A percentile compares a stretch with the other conserved stretches of the same genome.
phyloP scores from a whole-genome alignment of 163 green algal species.

The Scenedesmus sp. region DNA sequence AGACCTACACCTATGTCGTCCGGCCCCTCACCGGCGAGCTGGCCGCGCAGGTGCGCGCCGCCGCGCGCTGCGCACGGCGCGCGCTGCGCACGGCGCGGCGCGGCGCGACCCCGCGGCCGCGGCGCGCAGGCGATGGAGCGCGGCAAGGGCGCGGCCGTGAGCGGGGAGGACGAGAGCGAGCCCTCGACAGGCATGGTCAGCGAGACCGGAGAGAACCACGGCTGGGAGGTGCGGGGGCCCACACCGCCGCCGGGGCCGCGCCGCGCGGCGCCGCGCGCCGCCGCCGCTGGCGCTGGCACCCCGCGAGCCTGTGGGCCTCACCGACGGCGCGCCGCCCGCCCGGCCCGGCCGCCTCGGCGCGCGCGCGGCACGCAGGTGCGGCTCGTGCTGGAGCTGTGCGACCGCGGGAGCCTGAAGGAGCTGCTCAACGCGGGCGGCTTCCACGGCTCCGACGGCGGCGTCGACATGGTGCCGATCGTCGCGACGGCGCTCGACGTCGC shows the following conservation, averaged over 20 bases:
- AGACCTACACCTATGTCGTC: conserved; percentile 65
- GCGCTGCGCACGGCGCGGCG: too few relatives aligned
- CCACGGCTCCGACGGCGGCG: neutral
- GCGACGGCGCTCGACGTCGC: conserved; percentile 40
- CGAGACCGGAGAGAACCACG: conserved; percentile 7
- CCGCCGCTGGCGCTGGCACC: too few relatives aligned
- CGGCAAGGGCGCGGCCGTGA: neutral
- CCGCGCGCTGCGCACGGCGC: too few relatives aligned
- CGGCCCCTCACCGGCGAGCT: conserved; percentile 47
- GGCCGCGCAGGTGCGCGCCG: conserved; percentile 10
- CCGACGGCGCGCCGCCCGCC: too few relatives aligned
- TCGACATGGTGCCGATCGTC: conserved; percentile 27
- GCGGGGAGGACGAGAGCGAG: neutral
- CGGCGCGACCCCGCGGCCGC: too few relatives aligned
- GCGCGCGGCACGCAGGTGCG: conserved; percentile 2
- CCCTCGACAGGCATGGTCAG: neutral
- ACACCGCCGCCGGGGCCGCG: too few relatives aligned
- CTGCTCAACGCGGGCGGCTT: conserved; percentile 47
- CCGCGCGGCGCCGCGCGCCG: too few relatives aligned
- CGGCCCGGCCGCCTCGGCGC: neutral
- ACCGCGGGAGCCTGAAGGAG: conserved; percentile 52
- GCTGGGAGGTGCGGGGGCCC: conserved; percentile 28
- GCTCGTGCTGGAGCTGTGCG: conserved; percentile 49
- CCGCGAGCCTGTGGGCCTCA: too few relatives aligned
- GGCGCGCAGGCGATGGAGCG: conserved; percentile 20